Conservation (phyloP, 768 basidiomycete genomes). For the Neoboletus brunneissimus region DNA sequence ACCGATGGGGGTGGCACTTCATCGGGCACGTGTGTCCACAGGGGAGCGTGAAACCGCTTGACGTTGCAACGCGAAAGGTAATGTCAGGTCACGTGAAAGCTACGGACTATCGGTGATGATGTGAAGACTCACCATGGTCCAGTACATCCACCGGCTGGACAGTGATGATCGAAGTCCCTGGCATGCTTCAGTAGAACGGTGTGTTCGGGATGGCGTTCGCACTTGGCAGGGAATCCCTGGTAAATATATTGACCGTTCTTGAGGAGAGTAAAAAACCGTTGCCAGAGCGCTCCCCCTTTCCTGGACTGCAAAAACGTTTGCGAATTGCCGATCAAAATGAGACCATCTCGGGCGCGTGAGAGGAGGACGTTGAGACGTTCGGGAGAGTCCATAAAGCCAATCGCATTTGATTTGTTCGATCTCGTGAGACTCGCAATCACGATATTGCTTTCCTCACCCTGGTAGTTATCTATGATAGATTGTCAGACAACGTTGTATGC, state of each 20-base stretch:
- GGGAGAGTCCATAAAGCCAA: slow-evolving; percentile 70
- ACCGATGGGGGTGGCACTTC: too few species aligned
- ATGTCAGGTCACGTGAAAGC: too few species aligned
- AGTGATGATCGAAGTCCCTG: slow-evolving; percentile 48
- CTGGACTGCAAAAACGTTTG: slow-evolving; percentile 47
- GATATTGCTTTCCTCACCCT: slow-evolving; percentile 71
- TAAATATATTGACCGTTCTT: slow-evolving; percentile 9
- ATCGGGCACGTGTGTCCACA: too few species aligned
- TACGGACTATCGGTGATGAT: too few species aligned
- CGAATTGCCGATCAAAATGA: slow-evolving; percentile 65
- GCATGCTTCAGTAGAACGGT: slow-evolving; percentile 39
- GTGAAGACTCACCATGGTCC: slow-evolving; percentile 49
- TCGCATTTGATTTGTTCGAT: slow-evolving; percentile 53
- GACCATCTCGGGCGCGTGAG: slow-evolving; percentile 60
- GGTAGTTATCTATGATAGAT: slow-evolving; percentile 59
- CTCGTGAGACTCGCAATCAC: slow-evolving; percentile 59
- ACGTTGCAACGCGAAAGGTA: too few species aligned
- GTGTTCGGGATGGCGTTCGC: slow-evolving; percentile 49
- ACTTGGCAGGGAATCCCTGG: slow-evolving; percentile 49
- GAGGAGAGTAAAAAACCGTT: slow-evolving; percentile 9
- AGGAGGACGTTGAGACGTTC: slow-evolving; percentile 70
- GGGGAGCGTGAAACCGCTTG: too few species aligned
- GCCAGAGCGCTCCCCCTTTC: slow-evolving; percentile 17
- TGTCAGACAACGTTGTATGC: not conserved
- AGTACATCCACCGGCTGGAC: slow-evolving; percentile 62